A percentile compares a stretch with the other conserved stretches of the same genome.
phyloP scores from a whole-genome alignment of 139 green algal genomes.

The Coccomyxa sp. region DNA sequence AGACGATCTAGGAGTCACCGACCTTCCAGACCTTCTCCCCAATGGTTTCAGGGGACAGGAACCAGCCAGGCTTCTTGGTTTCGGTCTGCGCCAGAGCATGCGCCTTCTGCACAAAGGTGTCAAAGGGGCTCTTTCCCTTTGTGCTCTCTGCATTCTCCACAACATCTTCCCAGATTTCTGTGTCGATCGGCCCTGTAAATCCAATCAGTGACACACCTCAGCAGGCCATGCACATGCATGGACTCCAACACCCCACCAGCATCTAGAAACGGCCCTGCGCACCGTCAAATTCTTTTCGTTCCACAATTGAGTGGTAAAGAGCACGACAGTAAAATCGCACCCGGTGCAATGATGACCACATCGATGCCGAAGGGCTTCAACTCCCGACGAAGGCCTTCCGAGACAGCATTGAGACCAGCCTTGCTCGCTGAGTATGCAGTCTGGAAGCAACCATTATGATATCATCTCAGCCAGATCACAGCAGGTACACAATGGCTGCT shows the following conservation, averaged over 20 bases:
- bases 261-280: too few species aligned
- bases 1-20: too few species aligned
- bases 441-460: not conserved
- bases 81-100: not conserved
- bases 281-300: not conserved
- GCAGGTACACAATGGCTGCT: too few species aligned
- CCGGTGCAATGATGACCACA: not conserved
- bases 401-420: not conserved
- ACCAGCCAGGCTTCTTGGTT: not conserved
- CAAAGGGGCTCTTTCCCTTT: not conserved
- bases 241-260: too few species aligned
- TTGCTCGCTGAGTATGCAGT: constrained; percentile 4
- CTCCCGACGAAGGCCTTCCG: constrained; percentile 5
- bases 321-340: not conserved
- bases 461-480: too few species aligned
- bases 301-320: not conserved
- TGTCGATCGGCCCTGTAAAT: not conserved
- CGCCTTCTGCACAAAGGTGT: not conserved
- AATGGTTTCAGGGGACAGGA: not conserved
- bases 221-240: too few species aligned
- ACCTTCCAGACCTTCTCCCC: constrained; percentile 3
- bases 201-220: not conserved
- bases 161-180: not conserved
- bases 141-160: not conserved
- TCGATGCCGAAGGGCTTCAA: constrained; percentile 2